A percentile compares a stretch with the other conserved stretches of the same genome.
phyloP scores from a whole-genome alignment of 306 rosid species.

The Trichosanthes cucumerina region DNA sequence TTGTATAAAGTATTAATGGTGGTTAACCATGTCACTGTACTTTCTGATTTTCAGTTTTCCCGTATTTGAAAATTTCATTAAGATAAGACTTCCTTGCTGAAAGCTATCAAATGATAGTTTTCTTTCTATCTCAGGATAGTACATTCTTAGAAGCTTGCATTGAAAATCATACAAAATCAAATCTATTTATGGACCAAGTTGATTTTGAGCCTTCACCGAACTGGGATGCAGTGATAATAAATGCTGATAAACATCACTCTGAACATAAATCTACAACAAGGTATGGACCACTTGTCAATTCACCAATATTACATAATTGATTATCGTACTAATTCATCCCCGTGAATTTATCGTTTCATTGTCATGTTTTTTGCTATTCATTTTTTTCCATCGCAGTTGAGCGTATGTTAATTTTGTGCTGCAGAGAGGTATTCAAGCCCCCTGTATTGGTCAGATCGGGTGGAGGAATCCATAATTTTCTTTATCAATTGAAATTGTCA shows the following conservation, averaged over 20 bases:
- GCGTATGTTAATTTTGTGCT: conserved; percentile 12
- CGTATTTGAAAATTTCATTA: neutral
- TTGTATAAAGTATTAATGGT: neutral
- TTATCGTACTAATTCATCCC: neutral
- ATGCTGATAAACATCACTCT: conserved; percentile 50
- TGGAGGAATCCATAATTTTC: conserved; percentile 91
- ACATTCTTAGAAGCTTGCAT: conserved; percentile 97
- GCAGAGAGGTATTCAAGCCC: conserved; percentile 60
- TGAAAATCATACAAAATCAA: conserved; percentile 93
- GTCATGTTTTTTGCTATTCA: conserved; percentile 4
- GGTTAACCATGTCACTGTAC: neutral
- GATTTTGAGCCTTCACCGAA: conserved; percentile 87
- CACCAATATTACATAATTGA: conserved; percentile 1
- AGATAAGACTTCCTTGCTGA: neutral
- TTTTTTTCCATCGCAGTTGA: neutral
- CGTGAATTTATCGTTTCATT: neutral
- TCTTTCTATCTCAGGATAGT: conserved; percentile 56
- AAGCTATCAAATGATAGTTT: neutral
- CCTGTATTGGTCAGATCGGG: conserved; percentile 74
- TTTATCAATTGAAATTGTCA: conserved; percentile 62
- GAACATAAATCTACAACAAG: conserved; percentile 36
- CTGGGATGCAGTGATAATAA: conserved; percentile 68
- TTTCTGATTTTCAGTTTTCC: neutral
- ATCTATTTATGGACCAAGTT: conserved; percentile 97
- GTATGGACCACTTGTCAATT: conserved; percentile 28